phyloP scores from a whole-genome alignment of 768 basidiomycete species.

The Naematelia encephala region DNA sequence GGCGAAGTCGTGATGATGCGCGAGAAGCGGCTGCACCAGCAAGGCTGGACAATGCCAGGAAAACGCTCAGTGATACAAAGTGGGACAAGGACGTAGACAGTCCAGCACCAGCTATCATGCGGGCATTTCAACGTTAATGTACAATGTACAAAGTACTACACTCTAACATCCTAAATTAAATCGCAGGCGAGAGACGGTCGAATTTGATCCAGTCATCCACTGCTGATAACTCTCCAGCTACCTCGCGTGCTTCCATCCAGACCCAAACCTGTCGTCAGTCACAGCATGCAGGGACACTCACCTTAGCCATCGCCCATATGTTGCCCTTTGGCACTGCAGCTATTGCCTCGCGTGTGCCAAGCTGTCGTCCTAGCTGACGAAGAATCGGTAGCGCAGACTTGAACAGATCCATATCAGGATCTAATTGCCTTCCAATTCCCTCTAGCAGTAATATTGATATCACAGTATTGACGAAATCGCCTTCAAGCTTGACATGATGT shows the following conservation, averaged over 20 bases:
- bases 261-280: constrained; percentile 69
- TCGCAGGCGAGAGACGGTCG: background rate
- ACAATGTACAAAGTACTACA: background rate
- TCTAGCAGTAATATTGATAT: constrained; percentile 89
- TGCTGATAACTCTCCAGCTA: constrained; percentile 70
- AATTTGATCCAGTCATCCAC: constrained; percentile 86
- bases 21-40: background rate
- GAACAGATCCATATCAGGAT: constrained; percentile 89
- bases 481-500: constrained; percentile 98
- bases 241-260: constrained; percentile 83
- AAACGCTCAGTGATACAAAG: constrained; percentile 25
- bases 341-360: constrained; percentile 69
- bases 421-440: constrained; percentile 90
- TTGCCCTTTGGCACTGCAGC: constrained; percentile 66
- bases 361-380: constrained; percentile 83
- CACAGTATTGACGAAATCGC: constrained; percentile 96
- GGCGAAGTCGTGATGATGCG: constrained; percentile 6
- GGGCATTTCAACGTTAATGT: constrained; percentile 13
- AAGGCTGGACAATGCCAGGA: background rate
- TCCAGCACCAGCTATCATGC: constrained; percentile 29
- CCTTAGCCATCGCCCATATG: constrained; percentile 84
- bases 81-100: constrained; percentile 29
- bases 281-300: constrained; percentile 45
- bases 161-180: background rate
- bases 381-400: constrained; percentile 92